Evolutionary conservation across 768 basidiomycete genomes (phyloP).

Genomic region (Symmetrospora coprosmae): DNA sequence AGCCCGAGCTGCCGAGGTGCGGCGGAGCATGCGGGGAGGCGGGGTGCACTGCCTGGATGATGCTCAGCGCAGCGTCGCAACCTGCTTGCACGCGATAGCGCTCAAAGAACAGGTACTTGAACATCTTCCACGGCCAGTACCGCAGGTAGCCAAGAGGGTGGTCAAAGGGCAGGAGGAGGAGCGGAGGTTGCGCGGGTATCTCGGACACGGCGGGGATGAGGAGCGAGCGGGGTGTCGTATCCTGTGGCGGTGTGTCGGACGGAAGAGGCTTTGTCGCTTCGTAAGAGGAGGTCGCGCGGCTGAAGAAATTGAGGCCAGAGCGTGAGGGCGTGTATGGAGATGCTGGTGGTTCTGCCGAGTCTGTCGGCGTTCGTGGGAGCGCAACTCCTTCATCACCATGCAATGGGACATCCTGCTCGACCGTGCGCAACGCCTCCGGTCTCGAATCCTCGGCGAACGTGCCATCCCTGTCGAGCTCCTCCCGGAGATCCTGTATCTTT

Average conservation of each 20-base stretch:
- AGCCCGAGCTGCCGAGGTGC: too few relatives aligned
- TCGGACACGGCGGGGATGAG: constrained; percentile 45
- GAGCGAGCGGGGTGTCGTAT: constrained; percentile 32
- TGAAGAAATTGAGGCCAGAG: constrained; percentile 27
- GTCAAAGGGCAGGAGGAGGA: constrained; percentile 42
- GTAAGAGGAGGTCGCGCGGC: constrained; percentile 30
- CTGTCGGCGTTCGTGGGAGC: constrained; percentile 1
- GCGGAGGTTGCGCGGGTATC: constrained; percentile 62
- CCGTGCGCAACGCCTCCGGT: constrained; percentile 28
- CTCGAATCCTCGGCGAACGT: constrained; percentile 54
- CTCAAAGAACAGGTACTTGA: constrained; percentile 84
- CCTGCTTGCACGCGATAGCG: constrained; percentile 64
- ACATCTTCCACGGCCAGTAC: constrained; percentile 29
- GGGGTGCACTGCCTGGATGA: constrained; percentile 54
- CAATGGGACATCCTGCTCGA: constrained; percentile 36
- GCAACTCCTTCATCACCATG: not conserved
- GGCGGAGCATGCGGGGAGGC: constrained; percentile 42
- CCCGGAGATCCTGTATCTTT: constrained; percentile 26
- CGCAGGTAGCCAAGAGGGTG: constrained; percentile 30
- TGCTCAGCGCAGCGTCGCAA: constrained; percentile 61
- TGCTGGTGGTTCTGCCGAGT: constrained; percentile 31
- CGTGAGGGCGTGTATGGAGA: constrained; percentile 37
- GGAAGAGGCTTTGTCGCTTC: constrained; percentile 20
- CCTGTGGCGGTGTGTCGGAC: constrained; percentile 24
- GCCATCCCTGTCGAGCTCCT: constrained; percentile 61